Base-by-base conservation (phyloP, 805 yeast genomes). In the Candida sphagnicola region DNA sequence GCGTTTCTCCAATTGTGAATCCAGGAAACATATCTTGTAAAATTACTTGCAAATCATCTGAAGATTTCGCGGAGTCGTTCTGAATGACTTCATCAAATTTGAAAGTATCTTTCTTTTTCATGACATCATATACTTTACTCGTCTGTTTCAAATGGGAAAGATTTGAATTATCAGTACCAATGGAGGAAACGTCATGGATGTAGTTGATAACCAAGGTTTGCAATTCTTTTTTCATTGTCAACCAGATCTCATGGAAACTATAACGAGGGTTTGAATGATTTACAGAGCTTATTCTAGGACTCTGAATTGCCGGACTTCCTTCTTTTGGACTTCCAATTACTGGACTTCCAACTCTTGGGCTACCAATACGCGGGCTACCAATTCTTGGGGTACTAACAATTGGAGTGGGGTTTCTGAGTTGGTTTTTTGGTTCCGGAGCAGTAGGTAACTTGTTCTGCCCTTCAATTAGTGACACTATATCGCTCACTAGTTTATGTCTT, bases 11-110 rank as follows among this genome's bases (percentile, higher is more conserved):
- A 6, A 43, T 15, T 19, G 23, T 33, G 48, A 84, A 74, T 0
- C 91, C 93, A 0, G 95, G 90, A 41, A 86, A 85, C 55, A 84
- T 72, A 36, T 77, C 79, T 37, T 78, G 75, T 19, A 86, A 62
- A 3, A 58, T 28, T 67, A 43, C 38, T 31, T 53, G 54, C 29
- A 65, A 39, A 32, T 61, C 62, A 28, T 57, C 59, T 0, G 76
- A 37, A 1, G 54, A 44, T 16, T 47, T 47, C 10, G 59, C 49
- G 4, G 57, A 35, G 4, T 46, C 44, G 6, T 51, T 45, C 16
- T 46, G 51, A 0, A 52, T 34, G 2, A 63, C 67, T 38, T 64
- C 61, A 53, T 62, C 57, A 45, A 61, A 50, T 45, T 61, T 45
- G 50, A 65, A 56, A 43, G 58, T 31, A 45, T 54, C 53, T 16